Percentiles rank a stretch among this genome's conserved stretches.
phyloP scores from a whole-genome alignment of 805 yeast genomes.

The Ogataea henricii region DNA sequence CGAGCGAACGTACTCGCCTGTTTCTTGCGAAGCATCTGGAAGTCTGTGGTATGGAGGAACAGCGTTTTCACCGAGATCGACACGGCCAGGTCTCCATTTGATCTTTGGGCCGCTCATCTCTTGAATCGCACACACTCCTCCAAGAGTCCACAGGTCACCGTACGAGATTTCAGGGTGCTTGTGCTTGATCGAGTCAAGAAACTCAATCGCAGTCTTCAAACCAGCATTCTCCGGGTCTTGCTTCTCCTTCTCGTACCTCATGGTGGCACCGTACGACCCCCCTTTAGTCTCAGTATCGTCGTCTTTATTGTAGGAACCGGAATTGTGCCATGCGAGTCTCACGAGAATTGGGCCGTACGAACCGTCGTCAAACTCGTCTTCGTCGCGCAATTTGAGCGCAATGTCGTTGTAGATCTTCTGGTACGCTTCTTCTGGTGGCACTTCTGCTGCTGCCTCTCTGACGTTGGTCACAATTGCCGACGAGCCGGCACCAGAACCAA shows the following conservation, averaged over 20 bases:
- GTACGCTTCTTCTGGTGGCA: conserved; percentile 52
- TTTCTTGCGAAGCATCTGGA: conserved; percentile 50
- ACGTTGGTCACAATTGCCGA: conserved; percentile 34
- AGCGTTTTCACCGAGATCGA: conserved; percentile 35
- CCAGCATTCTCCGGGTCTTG: conserved; percentile 53
- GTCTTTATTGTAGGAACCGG: conserved; percentile 47
- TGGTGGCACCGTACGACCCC: conserved; percentile 56
- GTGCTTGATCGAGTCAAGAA: conserved; percentile 54
- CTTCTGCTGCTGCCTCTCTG: conserved; percentile 34
- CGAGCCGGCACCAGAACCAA: conserved; percentile 37
- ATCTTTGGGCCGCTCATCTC: conserved; percentile 65
- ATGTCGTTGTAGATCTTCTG: conserved; percentile 71
- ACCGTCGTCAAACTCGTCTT: conserved; percentile 62
- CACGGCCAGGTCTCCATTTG: conserved; percentile 57
- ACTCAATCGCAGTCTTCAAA: conserved; percentile 54
- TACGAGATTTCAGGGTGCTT: conserved; percentile 62
- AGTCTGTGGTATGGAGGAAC: conserved; percentile 52
- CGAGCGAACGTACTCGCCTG: conserved; percentile 44
- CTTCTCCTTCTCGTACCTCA: conserved; percentile 53
- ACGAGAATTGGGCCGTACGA: conserved; percentile 52
- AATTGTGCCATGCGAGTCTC: conserved; percentile 52
- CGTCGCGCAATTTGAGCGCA: conserved; percentile 59
- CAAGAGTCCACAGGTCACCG: conserved; percentile 73
- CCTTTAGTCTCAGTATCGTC: conserved; percentile 43
- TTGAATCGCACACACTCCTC: conserved; percentile 67